Base-by-base conservation (phyloP, 148 eudicot genomes). In the Cornus suecica region DNA sequence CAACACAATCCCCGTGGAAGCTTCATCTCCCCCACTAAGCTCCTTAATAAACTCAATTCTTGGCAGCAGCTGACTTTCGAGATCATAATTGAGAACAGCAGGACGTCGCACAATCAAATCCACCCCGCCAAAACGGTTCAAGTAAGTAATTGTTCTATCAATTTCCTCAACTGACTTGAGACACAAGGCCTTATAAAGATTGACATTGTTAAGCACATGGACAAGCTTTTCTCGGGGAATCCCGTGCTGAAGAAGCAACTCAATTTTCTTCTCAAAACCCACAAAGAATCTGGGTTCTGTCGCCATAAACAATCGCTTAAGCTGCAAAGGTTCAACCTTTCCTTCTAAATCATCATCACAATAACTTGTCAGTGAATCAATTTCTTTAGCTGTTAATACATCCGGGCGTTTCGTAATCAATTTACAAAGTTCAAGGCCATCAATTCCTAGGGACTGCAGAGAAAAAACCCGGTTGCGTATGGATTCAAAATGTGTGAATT, bases 141-240 rank as follows among this genome's bases (percentile, higher is more conserved):
- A 83, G 79, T 84, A 91, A 51, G 75, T 73, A 25, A 95, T 75
- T 81, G 79, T 82, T 74, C 89, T 86, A 48, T 87, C 84, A 31
- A 94, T 82, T 37, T 95, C 97, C 78, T 92, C 87, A 51, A 42
- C 41, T 32, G 99, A 87, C 71, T 84, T 87, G 8, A 82, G 82
- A 77, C 91, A 92, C 18, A 95, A 74, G 16, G 91, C 94, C 87
- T 88, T 95, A 56, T 82, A 78, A 71, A 92, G 82, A 82, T 87
- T 89, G n/a, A 87, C 84, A 67, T 84, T 87, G 77, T 94, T 92
- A 11, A 94, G 92, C 75, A 95, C 88, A 79, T 89, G 82, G 32
- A 58, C 88, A 75, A 95, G 82, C 83, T 83, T 89, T 42, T 95
- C 92, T 73, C 68, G 75, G 22, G 97, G 83, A 76, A 92, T 72